Conservation (phyloP, 495 filamentous ascomycete species). For the Darksidea phi region DNA sequence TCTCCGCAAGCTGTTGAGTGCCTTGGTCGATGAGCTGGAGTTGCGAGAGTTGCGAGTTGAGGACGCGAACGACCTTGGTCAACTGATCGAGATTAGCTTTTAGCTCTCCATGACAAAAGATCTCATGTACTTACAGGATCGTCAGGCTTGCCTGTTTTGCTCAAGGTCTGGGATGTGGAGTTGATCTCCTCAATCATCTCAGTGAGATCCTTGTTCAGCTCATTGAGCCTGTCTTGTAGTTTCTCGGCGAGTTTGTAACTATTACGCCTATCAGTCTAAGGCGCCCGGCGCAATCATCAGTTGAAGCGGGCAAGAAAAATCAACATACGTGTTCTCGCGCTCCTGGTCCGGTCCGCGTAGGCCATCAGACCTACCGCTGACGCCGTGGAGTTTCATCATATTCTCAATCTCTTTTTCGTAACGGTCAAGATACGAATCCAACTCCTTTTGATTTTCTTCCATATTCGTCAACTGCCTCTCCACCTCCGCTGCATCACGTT, state of each 20-base stretch:
- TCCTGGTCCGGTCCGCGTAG: constrained; percentile 88
- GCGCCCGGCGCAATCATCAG: not conserved
- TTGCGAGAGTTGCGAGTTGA: constrained; percentile 86
- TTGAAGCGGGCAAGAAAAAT: not conserved
- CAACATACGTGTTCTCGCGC: constrained; percentile 75
- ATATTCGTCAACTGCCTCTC: constrained; percentile 85
- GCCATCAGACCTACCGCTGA: constrained; percentile 49
- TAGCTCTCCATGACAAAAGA: constrained; percentile 4
- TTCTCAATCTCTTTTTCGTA: constrained; percentile 89
- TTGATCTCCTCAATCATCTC: constrained; percentile 99
- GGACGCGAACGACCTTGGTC: constrained; percentile 86
- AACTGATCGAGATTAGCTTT: constrained; percentile 57
- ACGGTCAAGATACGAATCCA: constrained; percentile 76
- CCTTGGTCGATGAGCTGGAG: constrained; percentile 89
- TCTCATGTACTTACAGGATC: constrained; percentile 71
- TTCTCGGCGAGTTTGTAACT: constrained; percentile 71
- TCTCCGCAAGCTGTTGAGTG: constrained; percentile 72
- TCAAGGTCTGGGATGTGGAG: constrained; percentile 73
- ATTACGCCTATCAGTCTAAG: constrained; percentile 15
- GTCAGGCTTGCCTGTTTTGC: constrained; percentile 82
- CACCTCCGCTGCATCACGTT: constrained; percentile 83
- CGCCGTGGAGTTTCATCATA: constrained; percentile 70
- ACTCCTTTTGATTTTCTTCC: constrained; percentile 87
- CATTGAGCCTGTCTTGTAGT: constrained; percentile 78
- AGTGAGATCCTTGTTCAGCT: constrained; percentile 84